Conservation (phyloP, 202 grass and related monocot species). For the Saccharum hybrid region DNA sequence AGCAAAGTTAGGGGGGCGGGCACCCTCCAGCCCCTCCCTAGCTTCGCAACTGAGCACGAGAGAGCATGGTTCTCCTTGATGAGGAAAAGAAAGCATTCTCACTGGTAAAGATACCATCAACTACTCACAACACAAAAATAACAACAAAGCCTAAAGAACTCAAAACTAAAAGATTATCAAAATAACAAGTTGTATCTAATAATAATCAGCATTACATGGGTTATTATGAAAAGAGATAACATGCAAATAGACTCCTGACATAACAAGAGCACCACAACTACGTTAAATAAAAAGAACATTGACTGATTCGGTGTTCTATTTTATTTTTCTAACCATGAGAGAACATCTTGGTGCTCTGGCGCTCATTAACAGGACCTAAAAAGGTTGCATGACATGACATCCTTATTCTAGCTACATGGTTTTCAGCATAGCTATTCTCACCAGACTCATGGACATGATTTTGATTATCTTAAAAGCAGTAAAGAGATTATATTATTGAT, state of each 20-base stretch:
- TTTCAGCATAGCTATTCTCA: constrained; percentile 3
- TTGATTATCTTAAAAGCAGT: constrained; percentile 26
- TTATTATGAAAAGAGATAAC: not conserved
- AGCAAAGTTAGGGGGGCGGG: no score
- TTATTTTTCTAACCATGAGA: not conserved
- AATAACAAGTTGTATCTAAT: constrained; percentile 29
- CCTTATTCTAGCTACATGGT: constrained; percentile 14
- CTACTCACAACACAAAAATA: constrained; percentile 17
- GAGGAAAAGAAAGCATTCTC: constrained; percentile 7
- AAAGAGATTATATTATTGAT: not conserved
- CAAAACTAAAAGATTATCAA: not conserved
- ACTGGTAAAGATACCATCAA: not conserved
- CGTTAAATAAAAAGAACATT: not conserved
- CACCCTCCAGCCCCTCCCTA: no score
- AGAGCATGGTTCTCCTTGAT: constrained; percentile 16
- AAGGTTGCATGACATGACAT: constrained; percentile 9
- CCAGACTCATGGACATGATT: not conserved
- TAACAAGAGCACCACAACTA: not conserved
- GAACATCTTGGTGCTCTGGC: not conserved
- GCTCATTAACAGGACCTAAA: constrained; percentile 25
- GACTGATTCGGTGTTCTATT: not conserved
- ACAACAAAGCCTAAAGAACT: not conserved
- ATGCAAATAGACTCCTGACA: not conserved
- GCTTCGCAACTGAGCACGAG: not conserved
- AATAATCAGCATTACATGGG: not conserved